Evolutionary conservation across 441 rosid genomes (phyloP).

Genomic region (Mallotus japonicus): DNA sequence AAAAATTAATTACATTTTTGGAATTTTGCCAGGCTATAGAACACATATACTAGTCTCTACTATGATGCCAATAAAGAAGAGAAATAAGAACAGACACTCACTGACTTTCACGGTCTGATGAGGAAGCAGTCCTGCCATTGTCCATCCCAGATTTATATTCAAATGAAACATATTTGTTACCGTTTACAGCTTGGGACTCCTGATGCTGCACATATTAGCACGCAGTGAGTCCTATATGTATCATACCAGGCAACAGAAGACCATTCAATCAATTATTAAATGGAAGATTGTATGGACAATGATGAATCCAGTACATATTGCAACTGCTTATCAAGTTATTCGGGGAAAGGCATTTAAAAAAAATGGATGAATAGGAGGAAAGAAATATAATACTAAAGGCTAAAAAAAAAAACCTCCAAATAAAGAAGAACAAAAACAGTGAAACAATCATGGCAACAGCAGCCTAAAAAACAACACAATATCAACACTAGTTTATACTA

Average conservation of each 20-base stretch:
- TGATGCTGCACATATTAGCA: conserved; percentile 68
- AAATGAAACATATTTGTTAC: conserved; percentile 84
- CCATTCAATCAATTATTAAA: conserved; percentile 9
- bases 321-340: not conserved
- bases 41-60: conserved; percentile 5
- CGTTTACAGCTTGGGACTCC: conserved; percentile 75
- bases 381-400: not conserved
- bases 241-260: conserved; percentile 20
- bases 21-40: not conserved
- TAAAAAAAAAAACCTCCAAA: not conserved
- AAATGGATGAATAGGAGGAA: not conserved
- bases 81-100: conserved; percentile 47
- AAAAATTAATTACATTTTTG: not conserved
- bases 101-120: conserved; percentile 99
- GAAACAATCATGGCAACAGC: too few species aligned
- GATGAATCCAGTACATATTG: not conserved
- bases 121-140: conserved; percentile 86
- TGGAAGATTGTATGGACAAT: conserved; percentile 1
- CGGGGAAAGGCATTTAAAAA: not conserved
- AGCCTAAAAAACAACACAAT: too few species aligned
- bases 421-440: not conserved
- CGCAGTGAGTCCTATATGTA: conserved; percentile 18
- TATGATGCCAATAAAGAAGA: conserved; percentile 16
- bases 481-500: too few species aligned
- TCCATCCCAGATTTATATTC: conserved; percentile 98